Base-by-base conservation (phyloP, 257 asterid species). In the Ocimum tenuiflorum region DNA sequence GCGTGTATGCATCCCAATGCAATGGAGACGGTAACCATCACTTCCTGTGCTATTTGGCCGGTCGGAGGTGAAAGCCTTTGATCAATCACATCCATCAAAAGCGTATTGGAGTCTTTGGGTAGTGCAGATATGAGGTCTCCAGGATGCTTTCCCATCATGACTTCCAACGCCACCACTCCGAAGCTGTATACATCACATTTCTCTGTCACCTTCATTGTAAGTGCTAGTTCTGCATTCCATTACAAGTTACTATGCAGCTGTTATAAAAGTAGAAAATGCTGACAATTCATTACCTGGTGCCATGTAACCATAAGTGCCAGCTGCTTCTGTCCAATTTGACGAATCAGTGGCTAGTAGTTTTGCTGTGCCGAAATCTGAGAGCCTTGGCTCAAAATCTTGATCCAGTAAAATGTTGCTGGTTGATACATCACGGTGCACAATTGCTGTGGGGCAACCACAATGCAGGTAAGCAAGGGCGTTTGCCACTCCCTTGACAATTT, bases 231-330 rank as follows among this genome's bases (percentile, higher is more conserved):
- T 88, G 84, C 84, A 79, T 48, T 18, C 10, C 6, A 51, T 19
- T 29, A 45, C 22, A 60, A 4, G 36, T 41, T 18, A 14, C 6
- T 33, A 18, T n/a, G n/a, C 55, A 12, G 6, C 18, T 60, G 0
- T 20, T 15, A 9, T n/a, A 12, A 0, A 17, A 6, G 35, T 13
- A 18, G 31, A 31, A n/a, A 57, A 24, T 7, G 39, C 23, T 7
- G 45, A 47, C 46, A 31, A 38, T 14, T 31, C 33, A 38, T 80
- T 27, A 91, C 98, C 97, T 82, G 98, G 98, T 67, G 98, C 98
- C 97, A 91, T 91, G 74, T 89, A 91, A 67, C 98, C 98, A 54
- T 89, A 91, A n/a, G 98, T 87, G 48, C 98, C 98, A 3, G 94
- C 96, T 14, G 82, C 80, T 24, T 86, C 39, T 20, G 95, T 85